Base-by-base conservation (phyloP, 2,329 filamentous ascomycete species). In the Dactylellina parvicollis region DNA sequence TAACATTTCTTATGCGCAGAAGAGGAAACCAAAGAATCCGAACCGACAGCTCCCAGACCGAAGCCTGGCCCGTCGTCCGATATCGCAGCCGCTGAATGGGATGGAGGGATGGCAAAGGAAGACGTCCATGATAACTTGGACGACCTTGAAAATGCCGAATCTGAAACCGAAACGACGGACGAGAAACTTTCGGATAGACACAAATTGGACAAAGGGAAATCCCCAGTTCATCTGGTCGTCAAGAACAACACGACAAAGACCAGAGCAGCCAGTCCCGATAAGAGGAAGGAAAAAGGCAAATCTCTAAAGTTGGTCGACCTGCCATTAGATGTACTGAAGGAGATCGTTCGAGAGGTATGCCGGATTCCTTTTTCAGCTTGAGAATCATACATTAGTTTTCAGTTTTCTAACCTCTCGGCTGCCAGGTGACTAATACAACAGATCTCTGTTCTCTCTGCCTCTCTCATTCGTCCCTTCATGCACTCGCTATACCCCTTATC, bases 381-480 rank as follows among this genome's bases (percentile, higher is more conserved):
- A n/a, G n/a, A n/a, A n/a, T n/a, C n/a, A n/a, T n/a, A n/a, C n/a
- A n/a, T n/a, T n/a, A n/a, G n/a, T n/a, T n/a, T n/a, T n/a, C n/a
- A n/a, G 4, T 44, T 1, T 16, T 52, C 24, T 26, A 60, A 34
- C 26, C 30, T 54, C 38, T 49, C 28, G 74, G 60, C 75, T 34
- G 42, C 50, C n/a, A 92, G 90, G 85, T 93, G 60, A 91, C 89
- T 2, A 89, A 92, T 79, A 92, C 90, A 3, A 94, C 92, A 80
- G 91, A 95, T 80, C 84, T 95, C 73, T 92, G 90, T 0, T 88
- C 90, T 12, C 85, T 95, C 40, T 90, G 91, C 12, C 84, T 92
- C 70, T 90, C 90, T 44, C 91, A 92, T 81, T 92, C 91, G 12
- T 88, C 89, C 26, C 85, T 96, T 10, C 90, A 95, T 81, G 84